A percentile compares a stretch with the other conserved stretches of the same genome.
Evolutionary conservation across 192 early-diverging fungal genomes (phyloP).

Genomic region (Piromyces sp.): DNA sequence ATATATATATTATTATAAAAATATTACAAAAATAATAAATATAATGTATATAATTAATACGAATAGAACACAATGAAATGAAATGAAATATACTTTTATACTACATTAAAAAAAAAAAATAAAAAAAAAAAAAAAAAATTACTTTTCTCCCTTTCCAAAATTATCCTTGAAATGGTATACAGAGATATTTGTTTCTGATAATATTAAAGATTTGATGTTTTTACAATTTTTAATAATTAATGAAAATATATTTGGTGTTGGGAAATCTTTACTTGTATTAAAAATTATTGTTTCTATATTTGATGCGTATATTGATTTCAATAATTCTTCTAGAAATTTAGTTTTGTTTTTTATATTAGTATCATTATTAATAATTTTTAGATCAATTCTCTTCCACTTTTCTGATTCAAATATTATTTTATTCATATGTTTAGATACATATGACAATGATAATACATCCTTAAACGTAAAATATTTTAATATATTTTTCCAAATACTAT

Average conservation of each 20-base stretch:
- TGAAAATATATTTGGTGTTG: background rate
- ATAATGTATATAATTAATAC: too few species aligned
- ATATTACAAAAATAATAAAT: too few species aligned
- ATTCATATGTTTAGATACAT: background rate
- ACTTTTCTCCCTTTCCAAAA: background rate
- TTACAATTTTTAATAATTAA: background rate
- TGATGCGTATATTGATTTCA: background rate
- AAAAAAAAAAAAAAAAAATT: background rate
- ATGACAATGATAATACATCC: background rate
- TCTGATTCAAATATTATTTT: background rate
- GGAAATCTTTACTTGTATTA: background rate
- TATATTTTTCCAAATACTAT: background rate
- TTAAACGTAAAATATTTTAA: background rate
- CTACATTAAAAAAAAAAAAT: too few species aligned
- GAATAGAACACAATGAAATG: too few species aligned
- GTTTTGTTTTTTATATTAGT: background rate
- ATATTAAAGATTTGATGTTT: background rate
- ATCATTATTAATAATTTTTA: background rate
- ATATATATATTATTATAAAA: too few species aligned
- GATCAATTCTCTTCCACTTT: background rate
- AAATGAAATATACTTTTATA: too few species aligned
- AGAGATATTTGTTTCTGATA: background rate
- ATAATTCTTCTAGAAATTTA: background rate
- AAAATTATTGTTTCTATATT: background rate
- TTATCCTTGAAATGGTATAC: background rate